phyloP scores from a whole-genome alignment of 148 eudicot species.

The Mesembryanthemum crystallinum region DNA sequence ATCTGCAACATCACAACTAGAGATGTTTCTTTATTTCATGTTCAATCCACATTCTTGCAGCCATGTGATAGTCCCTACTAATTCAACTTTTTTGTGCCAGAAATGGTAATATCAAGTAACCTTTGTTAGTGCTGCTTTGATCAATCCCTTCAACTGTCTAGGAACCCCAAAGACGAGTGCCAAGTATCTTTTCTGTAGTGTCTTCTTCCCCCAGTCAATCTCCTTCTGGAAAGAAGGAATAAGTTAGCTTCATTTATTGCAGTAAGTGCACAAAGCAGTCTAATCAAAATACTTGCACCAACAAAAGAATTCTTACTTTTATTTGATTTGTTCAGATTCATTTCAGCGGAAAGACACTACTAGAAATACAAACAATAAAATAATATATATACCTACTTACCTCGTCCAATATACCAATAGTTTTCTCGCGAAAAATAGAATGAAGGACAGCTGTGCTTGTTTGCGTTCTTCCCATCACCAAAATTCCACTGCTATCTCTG shows the following conservation, averaged over 20 bases:
- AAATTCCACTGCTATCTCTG: constrained; percentile 92
- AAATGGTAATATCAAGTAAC: constrained; percentile 31
- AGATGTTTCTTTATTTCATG: too few species aligned
- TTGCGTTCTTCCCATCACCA: constrained; percentile 96
- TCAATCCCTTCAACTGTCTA: constrained; percentile 51
- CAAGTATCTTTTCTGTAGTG: constrained; percentile 76
- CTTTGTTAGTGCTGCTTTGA: constrained; percentile 71
- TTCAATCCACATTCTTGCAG: too few species aligned
- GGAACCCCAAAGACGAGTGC: constrained; percentile 97
- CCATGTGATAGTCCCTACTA: too few species aligned
- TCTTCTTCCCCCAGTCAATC: constrained; percentile 37
- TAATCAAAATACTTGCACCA: background rate
- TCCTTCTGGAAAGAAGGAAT: constrained; percentile 33
- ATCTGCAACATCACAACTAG: too few species aligned
- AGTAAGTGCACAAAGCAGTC: background rate
- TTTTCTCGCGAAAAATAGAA: constrained; percentile 94
- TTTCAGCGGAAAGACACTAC: background rate
- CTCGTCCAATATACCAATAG: constrained; percentile 52
- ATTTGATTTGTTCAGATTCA: background rate
- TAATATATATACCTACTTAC: constrained; percentile 44
- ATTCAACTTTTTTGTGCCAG: too few species aligned
- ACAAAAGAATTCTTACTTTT: background rate
- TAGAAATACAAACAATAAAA: background rate
- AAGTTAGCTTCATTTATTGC: background rate
- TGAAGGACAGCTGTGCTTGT: constrained; percentile 73